Conservation (phyloP, 129 eudicot genomes). For the Arctium minus region DNA sequence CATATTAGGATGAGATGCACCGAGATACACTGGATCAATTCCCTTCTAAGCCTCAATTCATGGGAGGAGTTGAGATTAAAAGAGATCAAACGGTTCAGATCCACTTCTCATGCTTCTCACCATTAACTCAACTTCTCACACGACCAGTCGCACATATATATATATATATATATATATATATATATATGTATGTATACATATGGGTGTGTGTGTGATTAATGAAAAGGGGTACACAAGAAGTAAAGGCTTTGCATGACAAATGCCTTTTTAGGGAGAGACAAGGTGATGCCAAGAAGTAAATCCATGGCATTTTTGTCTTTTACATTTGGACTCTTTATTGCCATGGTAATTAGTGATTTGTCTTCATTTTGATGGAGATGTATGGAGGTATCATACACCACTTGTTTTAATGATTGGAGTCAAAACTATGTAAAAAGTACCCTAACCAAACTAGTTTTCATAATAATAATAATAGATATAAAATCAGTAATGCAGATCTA, state of each 20-base stretch:
- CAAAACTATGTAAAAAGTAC: not conserved
- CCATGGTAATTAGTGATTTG: conserved; percentile 40
- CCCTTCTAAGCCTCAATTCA: too few relatives aligned
- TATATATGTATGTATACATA: not conserved
- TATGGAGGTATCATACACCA: conserved; percentile 15
- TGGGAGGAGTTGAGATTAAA: too few relatives aligned
- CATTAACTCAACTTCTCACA: too few relatives aligned
- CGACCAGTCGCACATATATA: too few relatives aligned
- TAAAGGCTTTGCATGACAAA: conserved; percentile 16
- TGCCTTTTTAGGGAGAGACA: not conserved
- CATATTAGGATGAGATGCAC: too few relatives aligned
- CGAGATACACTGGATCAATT: too few relatives aligned
- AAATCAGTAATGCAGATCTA: not conserved
- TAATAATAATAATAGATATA: not conserved
- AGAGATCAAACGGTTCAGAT: too few relatives aligned
- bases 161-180: too few relatives aligned
- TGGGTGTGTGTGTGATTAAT: not conserved
- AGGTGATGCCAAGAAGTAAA: conserved; percentile 23
- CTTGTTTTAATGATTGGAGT: conserved; percentile 20
- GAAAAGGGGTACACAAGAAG: not conserved
- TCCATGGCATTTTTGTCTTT: conserved; percentile 26
- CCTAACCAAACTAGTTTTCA: not conserved
- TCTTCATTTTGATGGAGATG: conserved; percentile 19
- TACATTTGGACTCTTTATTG: conserved; percentile 11
- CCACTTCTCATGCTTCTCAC: too few relatives aligned